These are phyloP conservation scores for Emmonsia crescens DNA, from an alignment of 2,329 filamentous ascomycete genomes.

Conservation along the genomic window DNA sequence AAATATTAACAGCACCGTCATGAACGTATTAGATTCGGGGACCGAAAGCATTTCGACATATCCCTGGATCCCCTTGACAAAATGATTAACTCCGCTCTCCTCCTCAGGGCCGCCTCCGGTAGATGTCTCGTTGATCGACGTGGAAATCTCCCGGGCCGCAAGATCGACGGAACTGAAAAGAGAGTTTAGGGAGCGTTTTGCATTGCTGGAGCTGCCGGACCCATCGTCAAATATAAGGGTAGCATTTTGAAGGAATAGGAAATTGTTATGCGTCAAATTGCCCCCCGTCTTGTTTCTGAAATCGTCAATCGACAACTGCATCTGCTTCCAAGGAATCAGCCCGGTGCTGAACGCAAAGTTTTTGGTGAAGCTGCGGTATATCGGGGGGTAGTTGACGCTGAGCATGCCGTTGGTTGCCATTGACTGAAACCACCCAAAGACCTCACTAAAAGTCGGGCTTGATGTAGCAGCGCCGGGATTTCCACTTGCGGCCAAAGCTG, in stretches of 20 bases:
- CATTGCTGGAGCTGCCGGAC: slow-evolving; percentile 34
- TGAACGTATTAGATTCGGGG: slow-evolving; percentile 83
- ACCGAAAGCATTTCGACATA: slow-evolving; percentile 77
- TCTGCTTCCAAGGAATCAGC: slow-evolving; percentile 66
- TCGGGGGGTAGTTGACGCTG: slow-evolving; percentile 72
- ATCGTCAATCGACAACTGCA: slow-evolving; percentile 73
- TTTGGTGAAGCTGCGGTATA: slow-evolving; percentile 81
- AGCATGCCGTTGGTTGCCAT: slow-evolving; percentile 96
- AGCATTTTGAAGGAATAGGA: slow-evolving; percentile 61
- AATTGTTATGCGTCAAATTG: slow-evolving; percentile 70
- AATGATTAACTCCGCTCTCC: slow-evolving; percentile 38
- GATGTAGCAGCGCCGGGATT: slow-evolving; percentile 52
- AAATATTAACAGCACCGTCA: slow-evolving; percentile 84
- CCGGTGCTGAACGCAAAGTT: slow-evolving; percentile 92
- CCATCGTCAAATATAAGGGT: slow-evolving; percentile 62
- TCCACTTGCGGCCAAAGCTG: slow-evolving; percentile 53
- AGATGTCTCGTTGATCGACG: slow-evolving; percentile 33
- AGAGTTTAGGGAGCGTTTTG: slow-evolving; percentile 45
- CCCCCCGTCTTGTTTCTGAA: slow-evolving; percentile 76
- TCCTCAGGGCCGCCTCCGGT: slow-evolving; percentile 18
- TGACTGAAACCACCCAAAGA: slow-evolving; percentile 82
- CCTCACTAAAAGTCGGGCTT: slow-evolving; percentile 76
- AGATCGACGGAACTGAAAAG: slow-evolving; percentile 38
- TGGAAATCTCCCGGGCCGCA: slow-evolving; percentile 40
- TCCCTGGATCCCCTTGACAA: slow-evolving; percentile 65